Base-by-base conservation (phyloP, 805 yeast species). In the Cyberlindnera subsufficiens region DNA sequence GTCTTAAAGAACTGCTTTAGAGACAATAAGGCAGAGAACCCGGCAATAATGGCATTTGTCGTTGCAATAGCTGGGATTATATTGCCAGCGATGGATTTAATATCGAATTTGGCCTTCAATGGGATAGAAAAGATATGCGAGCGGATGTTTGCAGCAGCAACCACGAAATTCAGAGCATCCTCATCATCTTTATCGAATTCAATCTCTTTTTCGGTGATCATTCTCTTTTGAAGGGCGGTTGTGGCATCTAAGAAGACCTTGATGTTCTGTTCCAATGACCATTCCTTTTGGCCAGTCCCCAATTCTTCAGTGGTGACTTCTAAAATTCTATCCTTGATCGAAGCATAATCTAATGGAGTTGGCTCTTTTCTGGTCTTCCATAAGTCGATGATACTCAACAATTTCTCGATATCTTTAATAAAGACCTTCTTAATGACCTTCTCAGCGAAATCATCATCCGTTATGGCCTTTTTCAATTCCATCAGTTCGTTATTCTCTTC, bases 1-100 rank as follows among this genome's bases (percentile, higher is more conserved):
- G 47, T 51, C 66, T 49, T 46, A 43, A 51, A 53, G 37, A 83
- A 55, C 42, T 78, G 60, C 59, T 77, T 75, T 37, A 89, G 64
- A 0, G 95, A 84, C 32, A 82, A 78, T 32, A 91, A 60, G 3
- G 89, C 81, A 14, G 93, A 83, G 51, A 88, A 75, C 0, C 99
- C 99, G 0, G 96, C 89, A 53, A 93, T 82, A 13, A 93, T 82
- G 1, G 99, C 98, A 61, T 93, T 93, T 4, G 97, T 91, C 2
- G 99, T 93, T 6, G 99, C 98, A 53, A 95, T 90, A 0, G 99
- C 99, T 0, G 99, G 99, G 33, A 93, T 93, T 54, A 93, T 93
- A 62, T 91, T 93, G 6, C 99, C 99, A 0, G 99, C 99, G 50
- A 91, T 89, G 56, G 86, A 95, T 60, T 93, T 93, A 47, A 86